Evolutionary conservation across 129 eudicot species (phyloP).

Genomic region (Flaveria linearis): DNA sequence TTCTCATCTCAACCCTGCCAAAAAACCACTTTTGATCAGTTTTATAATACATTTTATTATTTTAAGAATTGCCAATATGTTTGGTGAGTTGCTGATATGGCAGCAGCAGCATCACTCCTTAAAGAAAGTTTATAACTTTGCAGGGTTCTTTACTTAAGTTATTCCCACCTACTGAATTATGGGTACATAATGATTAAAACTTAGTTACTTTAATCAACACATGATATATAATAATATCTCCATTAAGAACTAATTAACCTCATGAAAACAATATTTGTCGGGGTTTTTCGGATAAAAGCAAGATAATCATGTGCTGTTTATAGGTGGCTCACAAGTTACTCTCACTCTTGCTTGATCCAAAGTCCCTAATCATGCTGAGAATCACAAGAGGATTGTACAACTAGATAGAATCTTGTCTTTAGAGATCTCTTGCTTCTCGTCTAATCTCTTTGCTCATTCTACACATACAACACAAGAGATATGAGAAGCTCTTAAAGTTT

Average conservation of each 20-base stretch:
- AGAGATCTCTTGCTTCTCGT: conserved; percentile 25
- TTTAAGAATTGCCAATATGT: conserved; percentile 33
- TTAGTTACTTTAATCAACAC: conserved; percentile 39
- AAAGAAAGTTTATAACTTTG: conserved; percentile 26
- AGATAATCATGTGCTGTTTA: conserved; percentile 38
- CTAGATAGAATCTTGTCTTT: conserved; percentile 42
- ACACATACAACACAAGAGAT: conserved; percentile 2
- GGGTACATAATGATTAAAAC: conserved; percentile 50
- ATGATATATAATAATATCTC: conserved; percentile 17
- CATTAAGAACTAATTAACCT: conserved; percentile 26
- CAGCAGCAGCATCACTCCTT: conserved; percentile 28
- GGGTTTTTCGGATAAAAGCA: conserved; percentile 31
- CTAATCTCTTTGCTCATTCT: conserved; percentile 19
- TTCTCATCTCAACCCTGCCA: conserved; percentile 30
- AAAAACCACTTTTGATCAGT: conserved; percentile 21
- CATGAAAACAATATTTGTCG: conserved; percentile 30
- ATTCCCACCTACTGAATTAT: conserved; percentile 28
- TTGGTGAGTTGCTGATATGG: conserved; percentile 44
- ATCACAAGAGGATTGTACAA: conserved; percentile 41
- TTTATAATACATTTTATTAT: conserved; percentile 9
- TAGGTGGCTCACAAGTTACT: conserved; percentile 36
- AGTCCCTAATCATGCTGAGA: conserved; percentile 43
- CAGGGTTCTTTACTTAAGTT: conserved; percentile 27
- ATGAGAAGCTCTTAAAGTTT: conserved; percentile 20
- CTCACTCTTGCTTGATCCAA: conserved; percentile 29